phyloP scores from a whole-genome alignment of 2,329 filamentous ascomycete species.

The Curvularia lunata region DNA sequence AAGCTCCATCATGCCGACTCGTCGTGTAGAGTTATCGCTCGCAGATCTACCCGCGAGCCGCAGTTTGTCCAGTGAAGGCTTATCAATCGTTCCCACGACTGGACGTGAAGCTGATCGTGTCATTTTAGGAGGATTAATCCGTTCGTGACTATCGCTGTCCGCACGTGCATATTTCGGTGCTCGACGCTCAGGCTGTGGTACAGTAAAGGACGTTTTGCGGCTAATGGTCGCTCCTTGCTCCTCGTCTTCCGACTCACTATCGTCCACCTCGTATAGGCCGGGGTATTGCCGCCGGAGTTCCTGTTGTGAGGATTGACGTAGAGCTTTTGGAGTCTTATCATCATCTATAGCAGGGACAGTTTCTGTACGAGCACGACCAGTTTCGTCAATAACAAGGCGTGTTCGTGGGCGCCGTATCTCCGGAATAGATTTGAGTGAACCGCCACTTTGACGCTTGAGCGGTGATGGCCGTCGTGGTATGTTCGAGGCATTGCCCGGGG shows the following conservation, averaged over 20 bases:
- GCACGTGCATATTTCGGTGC: slow-evolving; percentile 45
- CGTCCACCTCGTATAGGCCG: slow-evolving; percentile 53
- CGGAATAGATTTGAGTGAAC: slow-evolving; percentile 54
- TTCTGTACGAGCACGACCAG: slow-evolving; percentile 55
- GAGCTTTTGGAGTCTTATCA: slow-evolving; percentile 38
- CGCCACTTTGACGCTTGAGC: slow-evolving; percentile 53
- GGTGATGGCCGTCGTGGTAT: slow-evolving; percentile 56
- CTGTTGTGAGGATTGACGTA: slow-evolving; percentile 32
- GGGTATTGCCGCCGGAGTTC: slow-evolving; percentile 51
- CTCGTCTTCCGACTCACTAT: slow-evolving; percentile 47
- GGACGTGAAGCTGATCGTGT: slow-evolving; percentile 42
- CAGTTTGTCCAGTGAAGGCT: slow-evolving; percentile 40
- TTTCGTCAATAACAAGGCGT: slow-evolving; percentile 57
- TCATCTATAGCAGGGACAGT: slow-evolving; percentile 49
- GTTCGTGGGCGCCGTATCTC: slow-evolving; percentile 52
- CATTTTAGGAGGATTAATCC: slow-evolving; percentile 43
- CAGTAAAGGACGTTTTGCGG: slow-evolving; percentile 46
- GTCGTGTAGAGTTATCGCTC: slow-evolving; percentile 31
- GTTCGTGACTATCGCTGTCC: slow-evolving; percentile 39
- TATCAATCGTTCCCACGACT: slow-evolving; percentile 39
- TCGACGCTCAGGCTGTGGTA: slow-evolving; percentile 41
- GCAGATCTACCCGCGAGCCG: slow-evolving; percentile 32
- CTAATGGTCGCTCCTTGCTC: slow-evolving; percentile 41
- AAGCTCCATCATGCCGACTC: slow-evolving; percentile 46
- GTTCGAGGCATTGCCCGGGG: slow-evolving; percentile 30